A percentile compares a stretch with the other conserved stretches of the same genome.
Evolutionary conservation across 2,329 filamentous ascomycete genomes (phyloP).

Genomic region (Fusarium mangiferae): DNA sequence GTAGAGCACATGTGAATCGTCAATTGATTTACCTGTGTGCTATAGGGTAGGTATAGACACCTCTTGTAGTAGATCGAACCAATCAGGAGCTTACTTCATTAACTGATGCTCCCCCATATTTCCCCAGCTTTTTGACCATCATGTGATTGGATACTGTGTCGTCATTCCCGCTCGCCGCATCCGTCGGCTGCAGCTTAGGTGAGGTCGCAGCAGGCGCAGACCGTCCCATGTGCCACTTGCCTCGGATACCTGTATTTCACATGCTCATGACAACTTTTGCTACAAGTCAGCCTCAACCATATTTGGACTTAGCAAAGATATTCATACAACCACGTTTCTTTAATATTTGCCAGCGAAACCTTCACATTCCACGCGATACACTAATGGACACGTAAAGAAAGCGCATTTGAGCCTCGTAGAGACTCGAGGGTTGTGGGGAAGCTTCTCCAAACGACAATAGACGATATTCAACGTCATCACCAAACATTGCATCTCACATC

Average conservation of each 20-base stretch:
- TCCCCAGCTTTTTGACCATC: slow-evolving; percentile 42
- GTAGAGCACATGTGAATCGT: background rate
- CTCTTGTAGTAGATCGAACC: background rate
- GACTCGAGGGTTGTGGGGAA: slow-evolving; percentile 38
- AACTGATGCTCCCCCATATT: slow-evolving; percentile 34
- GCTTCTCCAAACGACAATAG: slow-evolving; percentile 20
- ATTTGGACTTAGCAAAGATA: slow-evolving; percentile 7
- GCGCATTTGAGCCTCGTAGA: slow-evolving; percentile 24
- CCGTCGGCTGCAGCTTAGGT: slow-evolving; percentile 38
- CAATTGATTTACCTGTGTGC: background rate
- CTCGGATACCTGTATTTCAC: slow-evolving; percentile 45
- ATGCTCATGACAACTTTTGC: slow-evolving; percentile 36
- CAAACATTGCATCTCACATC: background rate
- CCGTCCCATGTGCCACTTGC: slow-evolving; percentile 42
- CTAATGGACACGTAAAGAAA: slow-evolving; percentile 37
- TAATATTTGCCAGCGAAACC: background rate
- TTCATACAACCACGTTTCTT: slow-evolving; percentile 5
- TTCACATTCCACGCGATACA: background rate
- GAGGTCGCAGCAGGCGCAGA: slow-evolving; percentile 24
- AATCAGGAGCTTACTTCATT: slow-evolving; percentile 4
- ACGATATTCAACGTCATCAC: slow-evolving; percentile 25
- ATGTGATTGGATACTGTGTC: slow-evolving; percentile 43
- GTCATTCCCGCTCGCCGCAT: slow-evolving; percentile 44
- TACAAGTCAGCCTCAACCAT: slow-evolving; percentile 22
- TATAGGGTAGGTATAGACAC: background rate